Percentiles rank a stretch among this genome's conserved stretches.
Evolutionary conservation across 1,284 basidiomycete genomes (phyloP).

Genomic region (Phenoliferia sp.): DNA sequence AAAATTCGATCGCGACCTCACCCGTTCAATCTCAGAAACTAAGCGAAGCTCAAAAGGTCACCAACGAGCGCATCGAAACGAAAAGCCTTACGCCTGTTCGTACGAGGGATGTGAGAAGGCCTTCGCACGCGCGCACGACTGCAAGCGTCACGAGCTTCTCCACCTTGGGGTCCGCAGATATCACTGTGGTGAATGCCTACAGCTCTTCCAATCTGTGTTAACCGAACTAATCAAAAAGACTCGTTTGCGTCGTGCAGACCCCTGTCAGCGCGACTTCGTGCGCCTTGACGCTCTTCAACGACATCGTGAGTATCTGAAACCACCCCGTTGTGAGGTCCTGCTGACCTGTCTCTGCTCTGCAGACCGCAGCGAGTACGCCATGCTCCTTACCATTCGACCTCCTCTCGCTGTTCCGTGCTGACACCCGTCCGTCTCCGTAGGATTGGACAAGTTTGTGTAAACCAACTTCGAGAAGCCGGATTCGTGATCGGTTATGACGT

Average conservation of each 20-base stretch:
- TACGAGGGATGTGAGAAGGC: slow-evolving; percentile 79
- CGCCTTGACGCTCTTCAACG: slow-evolving; percentile 31
- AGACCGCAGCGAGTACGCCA: slow-evolving; percentile 26
- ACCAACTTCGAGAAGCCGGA: slow-evolving; percentile 14
- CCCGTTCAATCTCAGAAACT: slow-evolving; percentile 19
- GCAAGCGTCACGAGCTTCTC: slow-evolving; percentile 72
- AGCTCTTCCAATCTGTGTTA: not conserved
- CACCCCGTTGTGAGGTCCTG: not conserved
- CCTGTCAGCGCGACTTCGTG: slow-evolving; percentile 32
- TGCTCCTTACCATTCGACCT: not conserved
- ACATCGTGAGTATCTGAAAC: slow-evolving; percentile 20
- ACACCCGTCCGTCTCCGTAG: not conserved
- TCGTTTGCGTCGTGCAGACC: not conserved
- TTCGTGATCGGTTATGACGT: not conserved
- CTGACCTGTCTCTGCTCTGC: not conserved
- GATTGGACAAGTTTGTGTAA: slow-evolving; percentile 30
- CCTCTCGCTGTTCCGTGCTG: not conserved
- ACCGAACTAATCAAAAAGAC: not conserved
- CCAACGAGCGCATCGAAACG: slow-evolving; percentile 74
- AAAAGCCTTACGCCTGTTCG: slow-evolving; percentile 75
- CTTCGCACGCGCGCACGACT: slow-evolving; percentile 78
- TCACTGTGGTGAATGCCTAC: slow-evolving; percentile 11
- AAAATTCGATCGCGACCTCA: slow-evolving; percentile 9
- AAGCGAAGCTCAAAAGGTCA: slow-evolving; percentile 51
- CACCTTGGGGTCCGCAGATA: slow-evolving; percentile 49